phyloP scores from a whole-genome alignment of 352 stramenopile genomes.

The Globisporangium camurandrum region DNA sequence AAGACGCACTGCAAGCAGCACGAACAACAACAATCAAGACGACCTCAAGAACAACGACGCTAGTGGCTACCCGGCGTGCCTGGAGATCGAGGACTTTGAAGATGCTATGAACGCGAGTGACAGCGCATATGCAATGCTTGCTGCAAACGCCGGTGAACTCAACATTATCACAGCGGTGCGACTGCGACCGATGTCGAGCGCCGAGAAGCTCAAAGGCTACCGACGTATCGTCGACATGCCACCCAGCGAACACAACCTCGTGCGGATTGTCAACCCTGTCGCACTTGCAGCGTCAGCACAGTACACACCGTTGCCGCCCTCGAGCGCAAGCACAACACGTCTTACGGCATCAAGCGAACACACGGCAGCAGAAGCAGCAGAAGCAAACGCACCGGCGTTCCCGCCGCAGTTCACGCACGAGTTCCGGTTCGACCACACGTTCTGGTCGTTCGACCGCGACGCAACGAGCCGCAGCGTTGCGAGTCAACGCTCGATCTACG shows the following conservation, averaged over 20 bases:
- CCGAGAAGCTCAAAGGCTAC: constrained; percentile 52
- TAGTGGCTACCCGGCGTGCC: constrained; percentile 3
- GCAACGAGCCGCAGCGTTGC: constrained; percentile 18
- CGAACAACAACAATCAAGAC: constrained; percentile 2
- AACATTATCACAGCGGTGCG: constrained; percentile 66
- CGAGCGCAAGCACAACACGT: background rate
- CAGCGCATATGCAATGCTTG: constrained; percentile 10
- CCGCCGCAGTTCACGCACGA: constrained; percentile 57
- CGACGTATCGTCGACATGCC: constrained; percentile 56
- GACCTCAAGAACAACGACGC: constrained; percentile 7
- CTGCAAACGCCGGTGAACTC: constrained; percentile 12
- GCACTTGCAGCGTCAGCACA: constrained; percentile 18
- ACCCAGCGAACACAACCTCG: constrained; percentile 28
- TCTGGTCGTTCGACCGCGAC: constrained; percentile 55
- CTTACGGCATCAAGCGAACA: background rate
- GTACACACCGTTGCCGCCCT: constrained; percentile 3
- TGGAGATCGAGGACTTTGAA: constrained; percentile 10
- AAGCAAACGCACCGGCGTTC: constrained; percentile 6
- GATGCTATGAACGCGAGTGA: constrained; percentile 7
- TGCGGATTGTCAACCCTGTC: constrained; percentile 50
- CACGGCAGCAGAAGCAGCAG: background rate
- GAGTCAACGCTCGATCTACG: constrained; percentile 48
- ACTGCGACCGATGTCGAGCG: constrained; percentile 58
- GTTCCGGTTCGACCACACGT: constrained; percentile 65
- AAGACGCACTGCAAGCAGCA: background rate